Conservation (phyloP, 2,329 filamentous ascomycete genomes). For the Hymenoscyphus linearis region DNA sequence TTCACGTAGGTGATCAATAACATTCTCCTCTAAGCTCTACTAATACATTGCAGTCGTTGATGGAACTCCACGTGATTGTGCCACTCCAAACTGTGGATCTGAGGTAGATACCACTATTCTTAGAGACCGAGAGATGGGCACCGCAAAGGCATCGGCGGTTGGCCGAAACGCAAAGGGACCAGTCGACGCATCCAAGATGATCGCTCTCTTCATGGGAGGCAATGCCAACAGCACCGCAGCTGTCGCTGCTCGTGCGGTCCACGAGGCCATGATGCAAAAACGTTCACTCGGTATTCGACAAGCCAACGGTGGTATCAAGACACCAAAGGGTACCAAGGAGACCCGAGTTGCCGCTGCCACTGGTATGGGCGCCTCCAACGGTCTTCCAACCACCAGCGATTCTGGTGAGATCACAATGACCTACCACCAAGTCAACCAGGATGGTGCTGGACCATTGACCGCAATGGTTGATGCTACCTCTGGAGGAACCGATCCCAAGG, state of each 20-base stretch:
- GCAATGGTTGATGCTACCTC: conserved; percentile 58
- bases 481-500: conserved; percentile 53
- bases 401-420: conserved; percentile 58
- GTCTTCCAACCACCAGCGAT: conserved; percentile 56
- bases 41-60: conserved; percentile 45
- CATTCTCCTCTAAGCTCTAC: not conserved
- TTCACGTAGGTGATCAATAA: conserved; percentile 37
- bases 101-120: conserved; percentile 68
- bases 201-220: conserved; percentile 54
- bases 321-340: conserved; percentile 43
- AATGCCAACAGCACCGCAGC: conserved; percentile 37
- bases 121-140: conserved; percentile 52
- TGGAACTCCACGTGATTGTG: conserved; percentile 63
- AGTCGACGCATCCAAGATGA: conserved; percentile 51
- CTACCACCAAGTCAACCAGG: conserved; percentile 67
- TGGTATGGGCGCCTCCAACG: conserved; percentile 45
- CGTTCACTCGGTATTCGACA: conserved; percentile 29
- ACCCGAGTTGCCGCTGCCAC: conserved; percentile 47
- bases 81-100: conserved; percentile 54
- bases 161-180: conserved; percentile 56
- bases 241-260: conserved; percentile 58
- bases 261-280: conserved; percentile 56
- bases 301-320: conserved; percentile 41
- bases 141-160: conserved; percentile 50
- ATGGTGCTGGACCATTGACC: conserved; percentile 59